phyloP scores from a whole-genome alignment of 2,329 filamentous ascomycete genomes.

The Aspergillus uvarum region DNA sequence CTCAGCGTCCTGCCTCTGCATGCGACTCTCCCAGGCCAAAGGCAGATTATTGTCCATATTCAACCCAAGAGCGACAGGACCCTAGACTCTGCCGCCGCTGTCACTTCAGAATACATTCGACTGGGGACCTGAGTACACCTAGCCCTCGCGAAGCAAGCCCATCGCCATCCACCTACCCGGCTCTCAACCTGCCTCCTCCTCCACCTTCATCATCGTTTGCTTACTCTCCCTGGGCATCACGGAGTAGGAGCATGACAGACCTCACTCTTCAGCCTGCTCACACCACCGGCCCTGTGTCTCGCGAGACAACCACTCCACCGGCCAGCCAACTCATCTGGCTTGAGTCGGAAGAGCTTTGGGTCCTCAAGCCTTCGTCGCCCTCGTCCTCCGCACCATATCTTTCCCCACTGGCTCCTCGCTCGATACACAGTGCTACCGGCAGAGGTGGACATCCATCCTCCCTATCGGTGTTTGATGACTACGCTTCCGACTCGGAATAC shows the following conservation, averaged over 20 bases:
- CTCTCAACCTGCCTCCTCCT: background rate
- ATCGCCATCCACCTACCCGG: background rate
- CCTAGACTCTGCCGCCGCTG: slow-evolving; percentile 8
- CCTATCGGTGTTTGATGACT: background rate
- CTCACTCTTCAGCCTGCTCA: slow-evolving; percentile 1
- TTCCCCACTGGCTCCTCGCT: background rate
- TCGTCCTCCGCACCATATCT: background rate
- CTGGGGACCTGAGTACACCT: background rate
- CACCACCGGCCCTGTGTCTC: background rate
- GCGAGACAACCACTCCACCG: slow-evolving; percentile 6
- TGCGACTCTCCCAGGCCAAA: slow-evolving; percentile 10
- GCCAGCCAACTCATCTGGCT: slow-evolving; percentile 30
- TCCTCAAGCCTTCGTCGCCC: slow-evolving; percentile 11
- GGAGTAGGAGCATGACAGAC: slow-evolving; percentile 4
- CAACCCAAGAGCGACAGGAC: background rate
- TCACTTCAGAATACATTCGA: background rate
- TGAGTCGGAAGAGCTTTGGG: slow-evolving; percentile 32
- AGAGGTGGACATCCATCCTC: background rate
- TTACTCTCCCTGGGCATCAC: background rate
- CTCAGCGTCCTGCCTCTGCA: slow-evolving; percentile 21
- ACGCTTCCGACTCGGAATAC: background rate
- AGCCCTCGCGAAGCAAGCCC: background rate
- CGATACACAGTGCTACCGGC: background rate
- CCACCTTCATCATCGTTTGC: slow-evolving; percentile 1
- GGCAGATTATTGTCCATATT: background rate